Percentiles rank a stretch among this genome's conserved stretches.
These are phyloP conservation scores for Triticum monococcum DNA, from an alignment of 176 grass and related monocot species.

Conservation along the genomic window DNA sequence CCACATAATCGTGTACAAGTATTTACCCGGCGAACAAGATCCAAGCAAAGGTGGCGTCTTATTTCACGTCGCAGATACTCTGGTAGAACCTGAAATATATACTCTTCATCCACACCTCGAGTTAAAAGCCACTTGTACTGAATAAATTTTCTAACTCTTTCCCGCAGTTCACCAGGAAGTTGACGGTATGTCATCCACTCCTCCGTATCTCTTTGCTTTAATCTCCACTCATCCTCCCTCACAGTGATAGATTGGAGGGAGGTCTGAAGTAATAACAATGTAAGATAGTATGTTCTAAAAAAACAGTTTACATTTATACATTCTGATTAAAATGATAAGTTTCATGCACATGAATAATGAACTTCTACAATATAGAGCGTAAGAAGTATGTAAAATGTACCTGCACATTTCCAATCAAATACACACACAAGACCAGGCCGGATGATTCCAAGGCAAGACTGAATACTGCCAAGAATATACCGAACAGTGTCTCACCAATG, in stretches of 20 bases:
- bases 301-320: neutral
- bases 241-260: conserved; percentile 89
- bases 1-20: neutral
- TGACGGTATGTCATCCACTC: conserved; percentile 89
- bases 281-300: neutral
- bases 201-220: conserved; percentile 91
- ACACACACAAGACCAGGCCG: conserved; percentile 37
- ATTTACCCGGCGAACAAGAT: conserved; percentile 86
- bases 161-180: conserved; percentile 62
- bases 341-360: neutral
- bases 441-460: conserved; percentile 37
- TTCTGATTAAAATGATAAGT: neutral
- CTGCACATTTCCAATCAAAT: conserved; percentile 98
- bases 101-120: conserved; percentile 79
- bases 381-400: conserved; percentile 41
- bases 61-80: conserved; percentile 82
- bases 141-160: conserved; percentile 69
- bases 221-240: conserved; percentile 88
- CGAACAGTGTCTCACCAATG: conserved; percentile 83
- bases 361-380: neutral
- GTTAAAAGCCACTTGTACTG: conserved; percentile 91
- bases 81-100: conserved; percentile 61
- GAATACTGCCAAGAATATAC: conserved; percentile 83
- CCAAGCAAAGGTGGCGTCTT: conserved; percentile 86
- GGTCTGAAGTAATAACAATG: conserved; percentile 43